A percentile compares a stretch with the other conserved stretches of the same genome.
Evolutionary conservation across 305 asterid genomes (phyloP).

Genomic region (Rubia peregrina): DNA sequence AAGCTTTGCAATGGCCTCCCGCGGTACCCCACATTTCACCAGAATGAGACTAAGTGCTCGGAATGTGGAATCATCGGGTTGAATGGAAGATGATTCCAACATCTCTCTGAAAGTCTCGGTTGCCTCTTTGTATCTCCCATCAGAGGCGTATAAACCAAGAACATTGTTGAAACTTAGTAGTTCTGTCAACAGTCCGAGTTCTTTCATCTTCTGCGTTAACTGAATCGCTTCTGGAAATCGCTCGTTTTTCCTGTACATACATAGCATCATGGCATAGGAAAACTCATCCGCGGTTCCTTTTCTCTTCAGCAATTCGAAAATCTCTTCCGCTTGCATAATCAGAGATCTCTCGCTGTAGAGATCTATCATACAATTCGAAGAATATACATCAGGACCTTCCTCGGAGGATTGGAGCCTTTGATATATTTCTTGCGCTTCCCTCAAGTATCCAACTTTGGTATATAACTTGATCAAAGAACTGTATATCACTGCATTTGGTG

Average conservation of each 20-base stretch:
- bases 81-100: conserved; percentile 48
- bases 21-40: conserved; percentile 73
- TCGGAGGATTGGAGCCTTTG: conserved; percentile 38
- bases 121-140: conserved; percentile 81
- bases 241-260: conserved; percentile 84
- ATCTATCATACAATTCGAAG: conserved; percentile 93
- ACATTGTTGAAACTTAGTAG: conserved; percentile 77
- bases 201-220: conserved; percentile 68
- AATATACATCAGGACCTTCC: conserved; percentile 48
- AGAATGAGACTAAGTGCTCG: conserved; percentile 59
- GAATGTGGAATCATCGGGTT: conserved; percentile 73
- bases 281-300: conserved; percentile 70
- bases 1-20: conserved; percentile 47
- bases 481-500: conserved; percentile 50
- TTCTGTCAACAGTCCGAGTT: conserved; percentile 62
- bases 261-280: conserved; percentile 90
- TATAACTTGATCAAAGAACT: conserved; percentile 79
- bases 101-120: conserved; percentile 59
- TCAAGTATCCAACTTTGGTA: conserved; percentile 71
- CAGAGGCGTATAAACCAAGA: conserved; percentile 64
- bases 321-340: conserved; percentile 65
- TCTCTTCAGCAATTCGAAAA: conserved; percentile 46
- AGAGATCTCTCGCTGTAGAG: conserved; percentile 76
- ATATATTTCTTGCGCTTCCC: conserved; percentile 67
- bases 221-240: conserved; percentile 55